phyloP scores from a whole-genome alignment of 768 basidiomycete genomes.

The Russula earlei region DNA sequence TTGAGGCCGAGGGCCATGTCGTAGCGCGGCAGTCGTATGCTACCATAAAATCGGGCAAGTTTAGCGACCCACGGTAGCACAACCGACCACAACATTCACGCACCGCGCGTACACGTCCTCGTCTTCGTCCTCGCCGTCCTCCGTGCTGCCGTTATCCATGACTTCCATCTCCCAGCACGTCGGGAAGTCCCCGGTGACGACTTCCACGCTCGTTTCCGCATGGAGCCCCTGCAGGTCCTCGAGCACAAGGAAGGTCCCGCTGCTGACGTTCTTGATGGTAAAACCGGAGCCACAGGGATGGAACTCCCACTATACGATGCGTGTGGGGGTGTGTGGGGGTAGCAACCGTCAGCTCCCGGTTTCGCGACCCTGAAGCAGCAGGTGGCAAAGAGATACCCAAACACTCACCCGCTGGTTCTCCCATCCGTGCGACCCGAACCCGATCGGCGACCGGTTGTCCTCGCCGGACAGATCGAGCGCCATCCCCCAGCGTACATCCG shows the following conservation, averaged over 20 bases:
- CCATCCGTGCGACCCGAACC: constrained; percentile 18
- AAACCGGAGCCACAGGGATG: constrained; percentile 10
- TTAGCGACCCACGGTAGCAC: neutral
- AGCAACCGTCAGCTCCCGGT: too few species aligned
- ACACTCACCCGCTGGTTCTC: constrained; percentile 19
- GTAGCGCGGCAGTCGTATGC: constrained; percentile 18
- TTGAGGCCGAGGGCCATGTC: constrained; percentile 15
- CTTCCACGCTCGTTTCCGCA: neutral
- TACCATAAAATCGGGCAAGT: neutral
- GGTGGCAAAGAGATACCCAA: neutral
- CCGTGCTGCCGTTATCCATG: constrained; percentile 10
- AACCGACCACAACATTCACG: neutral
- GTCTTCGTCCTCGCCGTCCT: constrained; percentile 10
- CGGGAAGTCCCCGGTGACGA: constrained; percentile 16
- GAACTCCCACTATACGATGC: constrained; percentile 11
- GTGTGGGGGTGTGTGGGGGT: neutral
- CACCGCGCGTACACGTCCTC: constrained; percentile 16
- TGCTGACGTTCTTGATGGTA: constrained; percentile 9
- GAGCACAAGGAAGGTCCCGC: neutral
- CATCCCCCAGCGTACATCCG: constrained; percentile 19
- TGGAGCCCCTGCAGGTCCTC: constrained; percentile 10
- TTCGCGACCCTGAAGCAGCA: neutral
- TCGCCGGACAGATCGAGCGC: constrained; percentile 18
- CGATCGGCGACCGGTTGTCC: constrained; percentile 16
- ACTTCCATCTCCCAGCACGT: constrained; percentile 20